phyloP scores from a whole-genome alignment of 805 yeast genomes.

The Kuraishia floccosa region DNA sequence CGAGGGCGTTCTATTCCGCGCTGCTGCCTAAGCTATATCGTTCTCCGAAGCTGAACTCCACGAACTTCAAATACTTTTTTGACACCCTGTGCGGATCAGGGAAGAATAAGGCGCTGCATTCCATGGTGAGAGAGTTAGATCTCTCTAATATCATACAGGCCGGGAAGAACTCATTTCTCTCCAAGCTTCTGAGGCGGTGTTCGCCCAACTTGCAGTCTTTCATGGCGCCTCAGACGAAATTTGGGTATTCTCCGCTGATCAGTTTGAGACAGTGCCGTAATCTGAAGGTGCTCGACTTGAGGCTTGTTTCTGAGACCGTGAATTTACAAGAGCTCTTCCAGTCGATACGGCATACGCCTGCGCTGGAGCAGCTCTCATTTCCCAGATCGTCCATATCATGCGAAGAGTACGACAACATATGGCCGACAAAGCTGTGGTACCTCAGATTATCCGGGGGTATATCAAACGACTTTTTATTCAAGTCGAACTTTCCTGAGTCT shows the following conservation, averaged over 20 bases:
- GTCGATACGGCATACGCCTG: conserved; percentile 51
- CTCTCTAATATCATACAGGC: conserved; percentile 74
- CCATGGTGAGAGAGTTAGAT: conserved; percentile 55
- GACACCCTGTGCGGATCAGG: conserved; percentile 43
- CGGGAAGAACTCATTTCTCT: conserved; percentile 86
- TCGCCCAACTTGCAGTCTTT: conserved; percentile 53
- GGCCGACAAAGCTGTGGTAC: conserved; percentile 75
- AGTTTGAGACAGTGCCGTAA: conserved; percentile 62
- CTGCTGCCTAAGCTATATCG: conserved; percentile 58
- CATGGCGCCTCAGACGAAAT: conserved; percentile 90
- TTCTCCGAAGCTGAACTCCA: conserved; percentile 50
- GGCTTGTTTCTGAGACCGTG: conserved; percentile 84
- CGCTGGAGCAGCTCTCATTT: conserved; percentile 67
- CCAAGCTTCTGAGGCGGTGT: conserved; percentile 72
- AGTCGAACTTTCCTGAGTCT: conserved; percentile 61
- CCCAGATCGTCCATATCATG: conserved; percentile 83
- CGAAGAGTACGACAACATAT: conserved; percentile 40
- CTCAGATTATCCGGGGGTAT: conserved; percentile 84
- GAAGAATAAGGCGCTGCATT: conserved; percentile 39
- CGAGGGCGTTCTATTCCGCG: conserved; percentile 45
- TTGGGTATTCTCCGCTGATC: conserved; percentile 85
- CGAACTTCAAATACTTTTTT: conserved; percentile 65
- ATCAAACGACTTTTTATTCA: conserved; percentile 63
- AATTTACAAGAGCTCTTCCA: conserved; percentile 70
- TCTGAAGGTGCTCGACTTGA: conserved; percentile 58